A percentile compares a stretch with the other conserved stretches of the same genome.
Conservation (phyloP, 495 filamentous ascomycete species). For the Aspergillus cristatus region DNA sequence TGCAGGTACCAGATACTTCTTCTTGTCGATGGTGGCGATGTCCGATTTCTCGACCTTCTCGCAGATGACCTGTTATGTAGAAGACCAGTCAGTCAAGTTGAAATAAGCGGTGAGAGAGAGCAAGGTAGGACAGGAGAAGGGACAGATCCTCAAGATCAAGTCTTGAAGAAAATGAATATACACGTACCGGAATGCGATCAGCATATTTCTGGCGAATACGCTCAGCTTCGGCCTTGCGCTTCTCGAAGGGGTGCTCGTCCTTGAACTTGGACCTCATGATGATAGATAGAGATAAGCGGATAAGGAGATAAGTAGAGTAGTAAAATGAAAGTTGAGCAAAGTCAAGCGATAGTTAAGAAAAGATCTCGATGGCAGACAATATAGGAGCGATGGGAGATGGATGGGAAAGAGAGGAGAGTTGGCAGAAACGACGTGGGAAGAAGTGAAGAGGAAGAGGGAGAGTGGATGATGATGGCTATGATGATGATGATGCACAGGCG, state of each 20-base stretch:
- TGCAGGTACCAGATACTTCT: conserved; percentile 98
- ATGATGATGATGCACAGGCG: too few species aligned
- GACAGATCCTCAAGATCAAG: neutral
- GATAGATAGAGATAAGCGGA: conserved; percentile 26
- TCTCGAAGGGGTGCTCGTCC: conserved; percentile 99
- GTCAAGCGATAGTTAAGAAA: neutral
- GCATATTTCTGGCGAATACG: conserved; percentile 98
- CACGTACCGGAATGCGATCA: conserved; percentile 86
- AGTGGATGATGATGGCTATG: conserved; percentile 13
- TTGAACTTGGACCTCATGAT: conserved; percentile 98
- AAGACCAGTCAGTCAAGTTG: conserved; percentile 18
- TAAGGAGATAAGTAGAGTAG: conserved; percentile 14
- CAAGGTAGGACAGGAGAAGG: too few species aligned
- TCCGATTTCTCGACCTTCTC: conserved; percentile 99
- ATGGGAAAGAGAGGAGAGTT: conserved; percentile 11
- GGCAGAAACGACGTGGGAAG: conserved; percentile 5
- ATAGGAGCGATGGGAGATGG: conserved; percentile 7
- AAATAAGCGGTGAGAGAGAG: conserved; percentile 33
- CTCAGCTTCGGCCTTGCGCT: conserved; percentile 96
- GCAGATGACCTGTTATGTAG: conserved; percentile 74
- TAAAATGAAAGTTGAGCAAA: conserved; percentile 17
- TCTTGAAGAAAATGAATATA: neutral
- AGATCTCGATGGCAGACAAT: conserved; percentile 4
- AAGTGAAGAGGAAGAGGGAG: conserved; percentile 10
- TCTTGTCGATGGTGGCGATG: conserved; percentile 99